A percentile compares a stretch with the other conserved stretches of the same genome.
phyloP scores from a whole-genome alignment of 2,329 filamentous ascomycete species.

The Coniochaeta prunicola region DNA sequence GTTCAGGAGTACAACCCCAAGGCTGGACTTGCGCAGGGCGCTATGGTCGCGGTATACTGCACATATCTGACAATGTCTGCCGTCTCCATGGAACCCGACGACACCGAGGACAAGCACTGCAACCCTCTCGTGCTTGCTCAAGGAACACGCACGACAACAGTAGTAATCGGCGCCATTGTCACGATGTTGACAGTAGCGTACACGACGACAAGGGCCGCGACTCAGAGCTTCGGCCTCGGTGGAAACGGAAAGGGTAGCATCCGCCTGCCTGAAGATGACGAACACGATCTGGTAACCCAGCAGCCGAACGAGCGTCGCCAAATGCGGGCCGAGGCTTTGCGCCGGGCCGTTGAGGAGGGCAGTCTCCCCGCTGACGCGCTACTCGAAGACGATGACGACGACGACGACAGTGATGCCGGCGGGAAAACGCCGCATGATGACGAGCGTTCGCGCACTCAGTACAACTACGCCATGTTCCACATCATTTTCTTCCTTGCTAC shows the following conservation, averaged over 20 bases:
- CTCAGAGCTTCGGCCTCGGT: conserved; percentile 74
- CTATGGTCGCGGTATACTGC: conserved; percentile 96
- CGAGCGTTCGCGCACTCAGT: conserved; percentile 82
- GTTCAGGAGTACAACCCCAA: conserved; percentile 90
- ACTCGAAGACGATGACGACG: conserved; percentile 50
- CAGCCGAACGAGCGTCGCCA: conserved; percentile 67
- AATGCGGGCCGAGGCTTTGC: conserved; percentile 88
- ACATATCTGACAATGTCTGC: conserved; percentile 98
- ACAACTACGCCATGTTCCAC: conserved; percentile 95
- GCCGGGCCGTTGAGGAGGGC: conserved; percentile 86
- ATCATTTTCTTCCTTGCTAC: conserved; percentile 96
- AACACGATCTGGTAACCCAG: conserved; percentile 81
- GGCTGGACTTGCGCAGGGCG: conserved; percentile 91
- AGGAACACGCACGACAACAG: conserved; percentile 81
- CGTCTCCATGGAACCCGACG: conserved; percentile 95
- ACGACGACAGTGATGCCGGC: conserved; percentile 55
- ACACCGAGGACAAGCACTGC: conserved; percentile 84
- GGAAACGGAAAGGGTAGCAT: conserved; percentile 51
- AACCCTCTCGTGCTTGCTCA: conserved; percentile 84
- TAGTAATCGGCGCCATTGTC: conserved; percentile 87
- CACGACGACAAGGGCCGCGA: conserved; percentile 92
- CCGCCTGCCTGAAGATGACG: conserved; percentile 61
- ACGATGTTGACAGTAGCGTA: conserved; percentile 97
- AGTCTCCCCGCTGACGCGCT: conserved; percentile 86
- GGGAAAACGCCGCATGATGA: conserved; percentile 69